Conservation (phyloP, 495 filamentous ascomycete species). For the Hypoxylon subgilvum region DNA sequence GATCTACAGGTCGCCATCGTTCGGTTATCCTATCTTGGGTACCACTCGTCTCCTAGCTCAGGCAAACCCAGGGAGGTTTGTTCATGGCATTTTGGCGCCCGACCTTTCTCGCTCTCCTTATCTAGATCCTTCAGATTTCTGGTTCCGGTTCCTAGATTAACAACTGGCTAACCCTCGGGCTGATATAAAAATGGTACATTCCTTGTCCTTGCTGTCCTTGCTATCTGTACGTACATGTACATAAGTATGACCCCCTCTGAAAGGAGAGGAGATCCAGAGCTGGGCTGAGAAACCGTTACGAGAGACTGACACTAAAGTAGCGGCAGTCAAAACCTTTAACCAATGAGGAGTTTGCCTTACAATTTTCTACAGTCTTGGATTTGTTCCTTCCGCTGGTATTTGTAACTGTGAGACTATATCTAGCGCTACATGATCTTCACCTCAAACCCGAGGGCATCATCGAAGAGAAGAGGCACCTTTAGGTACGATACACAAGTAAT, state of each 20-base stretch:
- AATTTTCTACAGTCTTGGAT: no score
- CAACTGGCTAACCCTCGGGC: not conserved
- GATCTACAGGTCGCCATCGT: constrained; percentile 18
- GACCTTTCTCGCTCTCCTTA: not conserved
- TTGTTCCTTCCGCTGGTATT: no score
- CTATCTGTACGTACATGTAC: no score
- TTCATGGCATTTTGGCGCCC: constrained; percentile 5
- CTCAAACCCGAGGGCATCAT: no score
- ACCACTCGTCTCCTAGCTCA: not conserved
- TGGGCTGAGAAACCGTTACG: no score
- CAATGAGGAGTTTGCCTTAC: not conserved
- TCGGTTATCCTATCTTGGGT: constrained; percentile 7
- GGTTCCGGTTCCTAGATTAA: no score
- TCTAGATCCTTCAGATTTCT: not conserved
- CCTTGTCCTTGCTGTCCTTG: not conserved
- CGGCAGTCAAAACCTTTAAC: not conserved
- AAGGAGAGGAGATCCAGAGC: no score
- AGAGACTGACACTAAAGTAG: not conserved
- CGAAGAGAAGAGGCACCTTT: no score
- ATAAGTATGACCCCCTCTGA: no score
- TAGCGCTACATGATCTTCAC: no score
- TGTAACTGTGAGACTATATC: no score
- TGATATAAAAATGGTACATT: not conserved
- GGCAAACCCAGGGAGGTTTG: constrained; percentile 4
- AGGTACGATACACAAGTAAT: no score